Base-by-base conservation (phyloP, 192 early-diverging fungal species). In the Polychytrium aggregatum region DNA sequence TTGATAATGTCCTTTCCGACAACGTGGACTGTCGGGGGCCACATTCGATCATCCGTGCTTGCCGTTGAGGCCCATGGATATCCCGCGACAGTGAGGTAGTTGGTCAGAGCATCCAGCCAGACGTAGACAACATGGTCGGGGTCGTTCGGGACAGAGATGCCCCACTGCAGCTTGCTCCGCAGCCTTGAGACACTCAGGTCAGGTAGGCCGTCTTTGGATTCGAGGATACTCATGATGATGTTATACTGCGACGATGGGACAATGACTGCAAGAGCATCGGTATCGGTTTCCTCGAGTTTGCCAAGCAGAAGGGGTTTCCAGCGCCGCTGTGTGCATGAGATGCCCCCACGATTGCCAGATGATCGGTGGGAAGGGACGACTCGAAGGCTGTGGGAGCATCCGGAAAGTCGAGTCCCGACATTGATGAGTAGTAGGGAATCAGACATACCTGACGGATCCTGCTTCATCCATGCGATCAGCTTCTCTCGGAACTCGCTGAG, bases 1-100 rank as follows among this genome's bases (percentile, higher is more conserved):
- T 85, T 84, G 22, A 92, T 44, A 69, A 98, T 98, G 50, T 98
- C 94, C 55, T 98, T 93, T 37, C 94, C 94, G 1, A 98, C 79
- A 1, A 98, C 68, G 38, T 98, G 94, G 14, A 82, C 64, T 34
- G 79, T 69, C 11, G 87, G 82, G 1, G 89, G 86, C 71, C 74
- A 76, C 33, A 33, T 8, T 4, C 31, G 6, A 33, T 4, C 31
- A 33, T 33, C 11, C 31, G 4, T 11, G 31, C 11, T 11, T 4
- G 16, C 18, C 18, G 38, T 17, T 1, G 48, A 44, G 30, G 39
- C 21, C 86, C 85, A 83, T 14, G 90, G 90, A 59, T 82, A 97
- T 33, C 88, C 88, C 36, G 78, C 64, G 1, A 84, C 83, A 3
- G 92, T 95, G 16, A 87, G 60, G 54, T 98, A 98, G 64, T 91